Base-by-base conservation (phyloP, 495 filamentous ascomycete genomes). In the Penicillium cataractarum region DNA sequence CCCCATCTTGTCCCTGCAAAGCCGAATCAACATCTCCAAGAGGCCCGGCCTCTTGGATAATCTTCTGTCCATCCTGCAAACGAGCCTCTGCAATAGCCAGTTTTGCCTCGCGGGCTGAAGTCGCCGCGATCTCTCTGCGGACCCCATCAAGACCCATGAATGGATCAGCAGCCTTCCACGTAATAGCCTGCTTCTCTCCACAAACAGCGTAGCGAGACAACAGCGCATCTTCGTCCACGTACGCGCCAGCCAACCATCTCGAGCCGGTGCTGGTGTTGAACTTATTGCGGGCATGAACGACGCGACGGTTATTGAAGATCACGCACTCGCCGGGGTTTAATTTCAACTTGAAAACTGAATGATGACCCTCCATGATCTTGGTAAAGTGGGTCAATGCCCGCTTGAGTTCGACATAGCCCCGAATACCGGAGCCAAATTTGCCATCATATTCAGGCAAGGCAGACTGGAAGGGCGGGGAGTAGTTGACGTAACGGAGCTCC, bases 241-340 rank as follows among this genome's bases (percentile, higher is more conserved):
- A 97, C 0, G 91, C 80, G 4, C 93, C 94, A 70, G 90, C 92
- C 22, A 97, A 73, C 92, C 92, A 96, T 51, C 93, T 77, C 53
- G 86, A 82, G 1, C 82, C 81, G 1, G 58, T 42, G 1, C 57
- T 57, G 8, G 83, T 76, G 64, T 90, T 82, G 75, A 97, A 98
- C 40, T 85, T 80, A 9, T 78, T 79, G 26, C 94, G 80, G 0
- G 90, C 93, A 77, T 98, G 94, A 37, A 93, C 70, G 5, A 94
- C 78, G 8, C 92, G 82, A 24, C 86, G 74, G 69, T 98, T 98
- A 65, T 92, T 86, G 73, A 98, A 97, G 17, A 98, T 83, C 29
- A 90, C 92, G 65, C 90, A 94, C 60, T 94, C 86, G 8, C 94
- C 93, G 8, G 88, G 87, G 44, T 87, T 72, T 62, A 98, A 72